Base-by-base conservation (phyloP, 2,329 filamentous ascomycete genomes). In the Aspergillus cejpii region DNA sequence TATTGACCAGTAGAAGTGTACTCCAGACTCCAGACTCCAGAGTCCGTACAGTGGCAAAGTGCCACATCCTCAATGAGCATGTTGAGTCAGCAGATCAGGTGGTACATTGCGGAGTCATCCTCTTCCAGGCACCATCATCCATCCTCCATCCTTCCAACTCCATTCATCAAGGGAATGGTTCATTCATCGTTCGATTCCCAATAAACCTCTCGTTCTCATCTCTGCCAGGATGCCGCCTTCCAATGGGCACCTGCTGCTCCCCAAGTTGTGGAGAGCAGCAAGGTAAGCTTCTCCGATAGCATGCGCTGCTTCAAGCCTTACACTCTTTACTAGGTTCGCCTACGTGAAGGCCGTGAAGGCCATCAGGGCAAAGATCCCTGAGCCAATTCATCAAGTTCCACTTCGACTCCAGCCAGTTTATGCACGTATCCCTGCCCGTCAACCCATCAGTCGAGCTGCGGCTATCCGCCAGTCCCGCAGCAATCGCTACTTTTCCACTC, bases 401-500 rank as follows among this genome's bases (percentile, higher is more conserved):
- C 68, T 74, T 48, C 70, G 78, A 56, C 66, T 82, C 39, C 75
- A 84, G 60, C 80, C 81, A 14, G 71, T 78, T 20, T 77, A 81
- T 54, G 77, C 74, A 28, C 77, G 79, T 51, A 74, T 75, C 52
- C 66, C 72, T 23, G 71, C 74, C 6, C 74, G 74, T 31, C 80
- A 84, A 48, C 77, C 80, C 27, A 69, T 80, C 44, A 80, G 80
- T 59, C 79, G 77, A 31, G 70, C 77, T 48, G 81, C 81, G 37
- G 74, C 74, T 41, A 76, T 85, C 51, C 78, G 78, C 51, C 83
- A 85, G 62, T 72, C 70, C 55, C 81, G 82, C 51, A 79, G 77
- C 54, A 19, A 19, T 19, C 74, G 80, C 51, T 79, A 77, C 69
- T 84, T 80, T 63, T 80, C 77, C 23, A 83, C 80, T 24, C 73